Evolutionary conservation across 345 rosid genomes (phyloP).

Genomic region (Pugionium dolabratum): DNA sequence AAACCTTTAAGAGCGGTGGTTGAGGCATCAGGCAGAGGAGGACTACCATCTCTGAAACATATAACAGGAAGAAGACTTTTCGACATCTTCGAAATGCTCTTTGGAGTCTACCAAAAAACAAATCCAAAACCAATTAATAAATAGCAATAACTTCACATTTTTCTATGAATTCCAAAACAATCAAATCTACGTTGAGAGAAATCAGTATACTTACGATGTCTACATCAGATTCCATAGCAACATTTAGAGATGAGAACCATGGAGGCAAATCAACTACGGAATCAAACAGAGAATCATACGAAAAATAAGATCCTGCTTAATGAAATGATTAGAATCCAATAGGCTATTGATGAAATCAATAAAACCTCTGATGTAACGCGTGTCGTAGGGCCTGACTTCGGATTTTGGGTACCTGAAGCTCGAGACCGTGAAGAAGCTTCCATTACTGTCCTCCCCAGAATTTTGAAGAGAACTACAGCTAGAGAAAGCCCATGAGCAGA

Average conservation of each 20-base stretch:
- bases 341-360: background rate
- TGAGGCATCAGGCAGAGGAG: conserved; percentile 79
- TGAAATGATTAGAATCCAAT: background rate
- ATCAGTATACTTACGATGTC: conserved; percentile 63
- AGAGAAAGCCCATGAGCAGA: conserved; percentile 16
- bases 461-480: conserved; percentile 26
- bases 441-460: conserved; percentile 15
- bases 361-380: conserved; percentile 76
- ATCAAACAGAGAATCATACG: conserved; percentile 26
- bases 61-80: conserved; percentile 63
- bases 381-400: conserved; percentile 56
- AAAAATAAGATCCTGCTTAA: background rate
- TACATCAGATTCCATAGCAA: conserved; percentile 73
- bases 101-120: conserved; percentile 45
- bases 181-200: background rate
- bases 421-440: conserved; percentile 52
- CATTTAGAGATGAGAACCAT: conserved; percentile 83
- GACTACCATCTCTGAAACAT: conserved; percentile 95
- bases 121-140: conserved; percentile 1
- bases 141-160: no score
- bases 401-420: conserved; percentile 73
- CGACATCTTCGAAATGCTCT: conserved; percentile 50
- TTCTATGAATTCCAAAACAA: background rate
- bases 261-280: conserved; percentile 81
- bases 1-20: conserved; percentile 49